Conservation (phyloP, 192 early-diverging fungal species). For the Coemansia sp. region DNA sequence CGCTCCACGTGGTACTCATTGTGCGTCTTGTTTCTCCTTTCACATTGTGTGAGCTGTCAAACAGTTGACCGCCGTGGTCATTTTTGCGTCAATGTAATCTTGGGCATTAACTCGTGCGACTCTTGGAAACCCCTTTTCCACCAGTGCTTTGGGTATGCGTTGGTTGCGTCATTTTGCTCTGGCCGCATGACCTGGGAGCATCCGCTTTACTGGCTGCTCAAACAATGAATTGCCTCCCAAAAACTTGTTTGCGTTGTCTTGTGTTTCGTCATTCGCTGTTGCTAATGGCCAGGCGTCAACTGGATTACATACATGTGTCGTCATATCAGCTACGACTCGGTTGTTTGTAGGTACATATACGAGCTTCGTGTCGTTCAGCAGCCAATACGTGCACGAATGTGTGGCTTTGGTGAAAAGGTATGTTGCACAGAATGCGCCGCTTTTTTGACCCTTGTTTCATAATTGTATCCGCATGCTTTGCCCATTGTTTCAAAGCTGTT, state of each 20-base stretch:
- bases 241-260: not conserved
- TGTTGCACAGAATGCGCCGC: conserved; percentile 1
- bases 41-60: not conserved
- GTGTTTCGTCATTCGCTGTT: not conserved
- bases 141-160: conserved; percentile 5
- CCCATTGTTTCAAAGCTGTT: not conserved
- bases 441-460: not conserved
- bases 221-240: not conserved
- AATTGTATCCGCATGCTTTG: not conserved
- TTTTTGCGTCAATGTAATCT: not conserved
- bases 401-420: conserved; percentile 68
- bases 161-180: conserved; percentile 5
- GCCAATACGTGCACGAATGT: conserved; percentile 62
- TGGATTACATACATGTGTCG: not conserved
- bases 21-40: not conserved
- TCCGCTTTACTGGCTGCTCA: not conserved
- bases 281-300: not conserved
- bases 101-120: not conserved
- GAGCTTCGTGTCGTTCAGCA: conserved; percentile 60
- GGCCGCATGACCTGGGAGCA: conserved; percentile 1
- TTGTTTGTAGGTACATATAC: conserved; percentile 48
- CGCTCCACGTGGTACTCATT: not conserved
- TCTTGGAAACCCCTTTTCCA: not conserved
- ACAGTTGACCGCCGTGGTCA: no score
- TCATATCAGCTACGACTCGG: not conserved